Evolutionary conservation across 495 filamentous ascomycete species (phyloP).

Genomic region (Durotheca rogersii): DNA sequence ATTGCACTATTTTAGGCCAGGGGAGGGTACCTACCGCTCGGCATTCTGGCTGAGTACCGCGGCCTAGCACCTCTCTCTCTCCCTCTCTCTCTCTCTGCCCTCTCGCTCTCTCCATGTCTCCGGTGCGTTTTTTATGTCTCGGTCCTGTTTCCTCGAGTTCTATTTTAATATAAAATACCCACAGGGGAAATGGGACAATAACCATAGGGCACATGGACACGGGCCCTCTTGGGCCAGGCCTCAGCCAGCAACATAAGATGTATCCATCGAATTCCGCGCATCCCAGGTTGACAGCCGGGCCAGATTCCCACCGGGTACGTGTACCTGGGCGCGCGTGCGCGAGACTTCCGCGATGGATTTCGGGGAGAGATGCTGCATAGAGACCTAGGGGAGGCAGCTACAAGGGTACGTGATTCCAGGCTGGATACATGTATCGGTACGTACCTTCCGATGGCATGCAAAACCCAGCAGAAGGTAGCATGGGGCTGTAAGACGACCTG

Average conservation of each 20-base stretch:
- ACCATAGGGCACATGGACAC: constrained; percentile 16
- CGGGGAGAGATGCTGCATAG: too few relatives aligned
- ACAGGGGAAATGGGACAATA: constrained; percentile 20
- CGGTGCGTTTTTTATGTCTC: constrained; percentile 1
- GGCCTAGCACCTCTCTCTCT: neutral
- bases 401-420: constrained; percentile 10
- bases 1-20: constrained; percentile 7
- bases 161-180: constrained; percentile 26
- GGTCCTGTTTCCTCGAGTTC: neutral
- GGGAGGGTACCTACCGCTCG: too few relatives aligned
- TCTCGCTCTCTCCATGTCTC: too few relatives aligned
- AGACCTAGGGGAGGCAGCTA: constrained; percentile 19
- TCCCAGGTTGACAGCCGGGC: too few relatives aligned
- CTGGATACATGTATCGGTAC: constrained; percentile 24
- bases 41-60: neutral
- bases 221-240: constrained; percentile 19
- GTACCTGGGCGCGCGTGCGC: too few relatives aligned
- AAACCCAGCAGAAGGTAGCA: too few relatives aligned
- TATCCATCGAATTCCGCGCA: too few relatives aligned
- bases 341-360: too few relatives aligned
- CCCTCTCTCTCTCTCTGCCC: too few relatives aligned
- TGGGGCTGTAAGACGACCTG: too few relatives aligned
- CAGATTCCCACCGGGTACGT: neutral
- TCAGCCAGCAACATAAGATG: too few relatives aligned
- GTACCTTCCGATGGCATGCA: too few relatives aligned